Percentiles rank a stretch among this genome's conserved stretches.
These are phyloP conservation scores for Coniochaeta pulveracea DNA, from an alignment of 2,329 filamentous ascomycete species.

Conservation along the genomic window DNA sequence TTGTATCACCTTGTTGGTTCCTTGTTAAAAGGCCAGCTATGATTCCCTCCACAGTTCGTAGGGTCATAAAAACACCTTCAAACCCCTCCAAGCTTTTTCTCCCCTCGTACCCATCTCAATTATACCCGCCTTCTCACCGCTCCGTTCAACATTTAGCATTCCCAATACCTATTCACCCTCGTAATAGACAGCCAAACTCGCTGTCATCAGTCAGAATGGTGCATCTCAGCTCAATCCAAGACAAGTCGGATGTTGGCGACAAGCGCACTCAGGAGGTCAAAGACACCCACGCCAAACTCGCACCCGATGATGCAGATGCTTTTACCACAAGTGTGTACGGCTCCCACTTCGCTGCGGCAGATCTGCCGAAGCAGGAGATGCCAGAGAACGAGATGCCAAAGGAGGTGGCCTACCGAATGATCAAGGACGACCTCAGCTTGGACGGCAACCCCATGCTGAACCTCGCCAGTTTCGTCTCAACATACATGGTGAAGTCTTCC, in stretches of 20 bases:
- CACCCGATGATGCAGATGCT: conserved; percentile 36
- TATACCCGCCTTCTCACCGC: too few species aligned
- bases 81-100: too few species aligned
- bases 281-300: conserved; percentile 34
- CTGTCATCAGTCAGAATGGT: conserved; percentile 41
- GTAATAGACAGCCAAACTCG: too few species aligned
- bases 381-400: conserved; percentile 83
- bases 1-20: too few species aligned
- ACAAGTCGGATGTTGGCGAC: conserved; percentile 16
- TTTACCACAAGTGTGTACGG: conserved; percentile 80
- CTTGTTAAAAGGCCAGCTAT: too few species aligned
- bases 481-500: conserved; percentile 96
- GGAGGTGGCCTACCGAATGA: conserved; percentile 91
- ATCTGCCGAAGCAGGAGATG: conserved; percentile 77
- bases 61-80: too few species aligned
- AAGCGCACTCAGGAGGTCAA: conserved; percentile 23
- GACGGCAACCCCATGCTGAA: conserved; percentile 87
- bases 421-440: conserved; percentile 85
- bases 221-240: conserved; percentile 33
- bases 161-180: too few species aligned
- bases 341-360: conserved; percentile 67
- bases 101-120: too few species aligned
- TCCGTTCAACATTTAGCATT: too few species aligned
- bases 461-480: conserved; percentile 87
- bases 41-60: too few species aligned